Evolutionary conservation across 257 asterid species (phyloP).

Genomic region (Striga asiatica): DNA sequence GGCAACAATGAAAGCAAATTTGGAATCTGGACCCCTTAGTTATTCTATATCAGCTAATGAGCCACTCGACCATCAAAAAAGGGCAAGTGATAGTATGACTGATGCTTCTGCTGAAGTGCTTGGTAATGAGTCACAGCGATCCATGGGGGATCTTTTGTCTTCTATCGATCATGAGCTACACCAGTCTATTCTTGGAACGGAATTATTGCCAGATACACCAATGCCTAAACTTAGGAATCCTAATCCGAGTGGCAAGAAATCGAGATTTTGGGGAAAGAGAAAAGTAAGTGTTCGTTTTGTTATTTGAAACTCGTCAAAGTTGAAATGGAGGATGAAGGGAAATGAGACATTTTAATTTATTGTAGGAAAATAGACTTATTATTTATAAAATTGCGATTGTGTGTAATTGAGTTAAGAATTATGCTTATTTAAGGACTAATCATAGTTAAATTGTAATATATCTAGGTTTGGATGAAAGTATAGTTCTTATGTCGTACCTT

Average conservation of each 20-base stretch:
- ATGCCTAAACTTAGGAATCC: conserved; percentile 33
- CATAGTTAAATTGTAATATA: not conserved
- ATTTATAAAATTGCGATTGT: conserved; percentile 1
- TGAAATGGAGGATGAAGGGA: not conserved
- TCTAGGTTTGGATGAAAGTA: not conserved
- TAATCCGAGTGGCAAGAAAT: conserved; percentile 45
- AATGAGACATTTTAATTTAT: conserved; percentile 10
- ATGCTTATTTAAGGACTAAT: conserved; percentile 1
- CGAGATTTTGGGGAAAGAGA: conserved; percentile 80
- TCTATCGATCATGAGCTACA: conserved; percentile 57
- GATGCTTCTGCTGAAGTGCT: conserved; percentile 36
- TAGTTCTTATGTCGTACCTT: not conserved
- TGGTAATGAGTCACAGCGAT: conserved; percentile 52
- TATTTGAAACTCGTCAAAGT: conserved; percentile 2
- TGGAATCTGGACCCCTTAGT: conserved; percentile 29
- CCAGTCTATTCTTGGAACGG: conserved; percentile 45
- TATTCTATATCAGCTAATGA: conserved; percentile 42
- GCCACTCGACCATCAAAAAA: conserved; percentile 42
- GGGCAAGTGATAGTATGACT: conserved; percentile 28
- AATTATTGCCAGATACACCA: conserved; percentile 41
- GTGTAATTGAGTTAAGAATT: not conserved
- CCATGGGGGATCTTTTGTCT: conserved; percentile 64
- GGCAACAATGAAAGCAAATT: conserved; percentile 27
- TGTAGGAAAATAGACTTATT: conserved; percentile 1
- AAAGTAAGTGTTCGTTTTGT: conserved; percentile 41